Conservation (phyloP, 176 grass and related monocot species). For the Juncus effusus region DNA sequence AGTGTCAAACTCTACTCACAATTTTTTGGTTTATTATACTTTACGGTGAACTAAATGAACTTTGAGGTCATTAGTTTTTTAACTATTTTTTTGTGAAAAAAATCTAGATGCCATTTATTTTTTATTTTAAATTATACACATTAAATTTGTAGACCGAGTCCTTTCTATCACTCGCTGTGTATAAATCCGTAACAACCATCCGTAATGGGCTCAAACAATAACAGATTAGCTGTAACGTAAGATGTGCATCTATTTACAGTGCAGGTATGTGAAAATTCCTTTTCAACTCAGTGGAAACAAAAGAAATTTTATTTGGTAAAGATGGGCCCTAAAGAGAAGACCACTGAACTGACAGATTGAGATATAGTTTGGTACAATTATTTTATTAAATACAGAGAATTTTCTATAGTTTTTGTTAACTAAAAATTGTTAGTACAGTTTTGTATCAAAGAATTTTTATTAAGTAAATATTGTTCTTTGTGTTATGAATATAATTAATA, state of each 20-base stretch:
- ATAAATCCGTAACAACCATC: slow-evolving; percentile 16
- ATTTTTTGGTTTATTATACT: no score
- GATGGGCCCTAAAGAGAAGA: slow-evolving; percentile 6
- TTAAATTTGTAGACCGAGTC: slow-evolving; percentile 4
- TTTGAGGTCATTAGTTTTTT: not conserved
- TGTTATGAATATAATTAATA: no score
- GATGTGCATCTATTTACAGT: not conserved
- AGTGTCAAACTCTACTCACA: no score
- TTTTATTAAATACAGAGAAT: no score
- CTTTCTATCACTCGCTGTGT: not conserved
- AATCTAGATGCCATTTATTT: not conserved
- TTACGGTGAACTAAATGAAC: not conserved
- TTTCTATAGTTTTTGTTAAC: no score
- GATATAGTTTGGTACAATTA: no score
- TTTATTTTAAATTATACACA: not conserved
- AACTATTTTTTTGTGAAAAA: not conserved
- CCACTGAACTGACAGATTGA: not conserved
- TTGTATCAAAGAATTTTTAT: no score
- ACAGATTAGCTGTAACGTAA: not conserved
- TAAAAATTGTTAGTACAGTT: no score
- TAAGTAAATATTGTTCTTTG: no score
- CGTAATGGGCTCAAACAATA: not conserved
- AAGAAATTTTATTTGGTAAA: not conserved
- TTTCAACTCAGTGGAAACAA: not conserved
- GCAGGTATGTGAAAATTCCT: not conserved